Evolutionary conservation across 805 yeast species (phyloP), one percentile per base, ranked within the genome.

Genomic region (Candida corydali): DNA sequence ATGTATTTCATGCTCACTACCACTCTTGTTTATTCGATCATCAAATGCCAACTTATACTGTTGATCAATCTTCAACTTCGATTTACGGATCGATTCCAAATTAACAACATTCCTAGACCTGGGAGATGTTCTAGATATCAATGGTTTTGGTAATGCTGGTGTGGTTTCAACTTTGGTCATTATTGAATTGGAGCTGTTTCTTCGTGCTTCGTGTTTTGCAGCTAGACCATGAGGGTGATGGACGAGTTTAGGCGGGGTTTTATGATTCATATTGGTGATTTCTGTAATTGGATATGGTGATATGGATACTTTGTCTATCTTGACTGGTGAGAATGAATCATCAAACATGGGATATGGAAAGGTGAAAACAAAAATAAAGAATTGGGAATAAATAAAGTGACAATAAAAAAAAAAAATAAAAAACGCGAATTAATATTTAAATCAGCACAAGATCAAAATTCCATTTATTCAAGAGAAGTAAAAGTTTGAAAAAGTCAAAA

Each of bases 191-290:
- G 48, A 40, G 2, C 52, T 47, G 32, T 54, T 59, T 44, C 64
- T 52, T 40, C 63, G 41, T 8, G 46, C 46, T 6, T 42, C 50
- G 39, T 65, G 69, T 41, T 67, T 66, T 38, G 65, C 59, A 2
- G 63, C 49, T 25, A 74, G 49, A 0, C 79, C 79, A 47, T 74
- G 78, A 2, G 76, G 74, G 34, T 54, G 54, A n/a, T 44, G 35
- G 10, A 37, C 28, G 3, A 48, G 20, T 4, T 31, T 26, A 7
- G 38, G 38, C 5, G 48, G 41, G 8, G 42, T 38, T 23, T 22
- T 33, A 22, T 42, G 32, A 34, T 34, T 26, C 31, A 34, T 34
- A 24, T 32, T 32, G 8, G 36, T 22, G 26, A 26, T 24, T 32
- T 40, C 34, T n/a, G 18, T 38, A 14, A 34, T 20, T 4, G 38